Conservation (phyloP, 306 rosid species). For the Quercus variabilis region DNA sequence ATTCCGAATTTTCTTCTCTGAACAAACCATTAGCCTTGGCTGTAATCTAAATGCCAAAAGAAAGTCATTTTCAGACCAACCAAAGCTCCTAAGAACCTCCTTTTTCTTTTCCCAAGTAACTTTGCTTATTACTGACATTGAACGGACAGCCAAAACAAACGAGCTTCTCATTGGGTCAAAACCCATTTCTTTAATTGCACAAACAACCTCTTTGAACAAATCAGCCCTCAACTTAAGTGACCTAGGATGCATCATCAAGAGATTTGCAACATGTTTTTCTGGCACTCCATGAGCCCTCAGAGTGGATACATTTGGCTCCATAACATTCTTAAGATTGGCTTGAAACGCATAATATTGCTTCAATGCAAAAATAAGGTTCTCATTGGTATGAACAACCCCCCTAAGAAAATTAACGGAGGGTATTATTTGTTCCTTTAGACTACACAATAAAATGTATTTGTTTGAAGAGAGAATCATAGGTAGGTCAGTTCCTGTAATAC, state of each 20-base stretch:
- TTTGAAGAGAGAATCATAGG: background rate
- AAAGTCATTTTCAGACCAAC: background rate
- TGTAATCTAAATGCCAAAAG: background rate
- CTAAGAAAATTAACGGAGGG: background rate
- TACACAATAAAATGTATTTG: background rate
- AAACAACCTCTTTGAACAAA: background rate
- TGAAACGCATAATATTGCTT: background rate
- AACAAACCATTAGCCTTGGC: background rate
- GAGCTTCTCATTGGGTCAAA: background rate
- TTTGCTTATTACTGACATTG: background rate
- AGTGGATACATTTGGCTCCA: background rate
- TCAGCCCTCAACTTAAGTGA: background rate
- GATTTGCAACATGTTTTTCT: background rate
- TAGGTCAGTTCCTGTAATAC: background rate
- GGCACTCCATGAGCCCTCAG: background rate
- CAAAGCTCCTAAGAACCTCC: background rate
- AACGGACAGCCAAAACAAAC: background rate
- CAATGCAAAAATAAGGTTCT: background rate
- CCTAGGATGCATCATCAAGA: background rate
- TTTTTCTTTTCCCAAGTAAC: background rate
- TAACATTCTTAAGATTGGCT: background rate
- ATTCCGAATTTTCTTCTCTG: background rate
- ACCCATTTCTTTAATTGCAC: background rate
- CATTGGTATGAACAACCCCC: background rate
- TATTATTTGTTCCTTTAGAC: background rate